Base-by-base conservation (phyloP, 2,329 filamentous ascomycete genomes). In the Alternaria brassicicola region DNA sequence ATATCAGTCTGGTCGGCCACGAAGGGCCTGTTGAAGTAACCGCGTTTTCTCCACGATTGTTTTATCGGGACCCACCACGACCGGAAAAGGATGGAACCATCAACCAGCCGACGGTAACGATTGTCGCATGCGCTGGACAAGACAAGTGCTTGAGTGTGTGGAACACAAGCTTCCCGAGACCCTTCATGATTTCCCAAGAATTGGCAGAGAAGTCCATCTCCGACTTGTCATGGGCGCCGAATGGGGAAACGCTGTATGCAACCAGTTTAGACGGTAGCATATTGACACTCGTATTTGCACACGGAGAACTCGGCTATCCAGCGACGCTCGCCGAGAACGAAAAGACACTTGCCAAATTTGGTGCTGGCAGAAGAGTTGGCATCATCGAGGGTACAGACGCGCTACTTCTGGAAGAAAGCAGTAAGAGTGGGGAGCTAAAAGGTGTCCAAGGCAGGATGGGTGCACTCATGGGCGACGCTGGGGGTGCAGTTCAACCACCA, bases 1-100 rank as follows among this genome's bases (percentile, higher is more conserved):
- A 99, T 72, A 98, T 98, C 79, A 97, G 97, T 75, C 79, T 99
- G 59, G 97, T 99, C 60, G 95, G 95, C 8, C 95, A 99, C 74
- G 95, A 99, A 82, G 94, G 92, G 0, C 95, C 95, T 0, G 95
- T 96, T 0, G 95, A 99, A 79, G 95, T 99, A 3, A 97, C 94
- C 81, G 92, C 95, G 65, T 99, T 99, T 76, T 97, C 95, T 1
- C 96, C 96, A 0, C 85, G 95, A 62, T 81, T 99, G 21, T 99
- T 98, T 72, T 86, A 90, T 13, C 84, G 86, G 52, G 87, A 92
- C 47, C 91, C 90, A 9, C 78, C 80, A 8, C 83, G 82, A 2
- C 74, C 84, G 52, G 76, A 81, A 49, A 82, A 85, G 1, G 79
- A 82, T 55, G 78, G 81, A 10, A 78, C 79, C 41, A 78, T 77